These are phyloP conservation scores for Dryas integrifolia DNA, from an alignment of 331 rosid genomes.

Conservation along the genomic window DNA sequence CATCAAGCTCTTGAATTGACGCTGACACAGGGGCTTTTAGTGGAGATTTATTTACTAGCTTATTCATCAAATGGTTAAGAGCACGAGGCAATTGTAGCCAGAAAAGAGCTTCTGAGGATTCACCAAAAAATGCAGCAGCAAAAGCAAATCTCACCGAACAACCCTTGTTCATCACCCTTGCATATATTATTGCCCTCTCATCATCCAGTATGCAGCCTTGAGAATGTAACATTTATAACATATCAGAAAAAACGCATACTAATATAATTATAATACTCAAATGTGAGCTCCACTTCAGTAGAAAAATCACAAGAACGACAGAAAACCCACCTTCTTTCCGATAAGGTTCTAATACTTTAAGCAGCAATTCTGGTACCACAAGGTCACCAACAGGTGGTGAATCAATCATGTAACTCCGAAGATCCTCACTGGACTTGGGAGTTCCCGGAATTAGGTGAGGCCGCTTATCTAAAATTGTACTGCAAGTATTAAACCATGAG, in stretches of 20 bases:
- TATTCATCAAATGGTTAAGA: constrained; percentile 67
- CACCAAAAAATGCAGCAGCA: constrained; percentile 91
- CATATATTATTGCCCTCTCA: constrained; percentile 82
- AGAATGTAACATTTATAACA: constrained; percentile 30
- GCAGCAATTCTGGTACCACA: constrained; percentile 92
- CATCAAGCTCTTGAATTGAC: constrained; percentile 58
- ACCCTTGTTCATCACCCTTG: constrained; percentile 72
- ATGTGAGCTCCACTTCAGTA: constrained; percentile 17
- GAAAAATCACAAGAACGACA: constrained; percentile 20
- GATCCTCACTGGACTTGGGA: constrained; percentile 63
- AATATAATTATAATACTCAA: constrained; percentile 11
- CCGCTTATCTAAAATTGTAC: constrained; percentile 62
- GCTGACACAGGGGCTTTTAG: constrained; percentile 34
- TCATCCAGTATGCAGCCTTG: constrained; percentile 90
- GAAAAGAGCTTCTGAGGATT: constrained; percentile 84
- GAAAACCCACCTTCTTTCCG: constrained; percentile 68
- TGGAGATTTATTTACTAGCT: constrained; percentile 58
- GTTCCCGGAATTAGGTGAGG: constrained; percentile 80
- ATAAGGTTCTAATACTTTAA: constrained; percentile 90
- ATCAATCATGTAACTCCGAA: constrained; percentile 75
- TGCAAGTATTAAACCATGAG: constrained; percentile 87
- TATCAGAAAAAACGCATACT: constrained; percentile 24
- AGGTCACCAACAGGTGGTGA: constrained; percentile 76
- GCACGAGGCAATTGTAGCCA: constrained; percentile 90
- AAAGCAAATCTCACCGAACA: constrained; percentile 79